Evolutionary conservation across 2,329 filamentous ascomycete genomes (phyloP).

Genomic region (Verticillium dahliae): DNA sequence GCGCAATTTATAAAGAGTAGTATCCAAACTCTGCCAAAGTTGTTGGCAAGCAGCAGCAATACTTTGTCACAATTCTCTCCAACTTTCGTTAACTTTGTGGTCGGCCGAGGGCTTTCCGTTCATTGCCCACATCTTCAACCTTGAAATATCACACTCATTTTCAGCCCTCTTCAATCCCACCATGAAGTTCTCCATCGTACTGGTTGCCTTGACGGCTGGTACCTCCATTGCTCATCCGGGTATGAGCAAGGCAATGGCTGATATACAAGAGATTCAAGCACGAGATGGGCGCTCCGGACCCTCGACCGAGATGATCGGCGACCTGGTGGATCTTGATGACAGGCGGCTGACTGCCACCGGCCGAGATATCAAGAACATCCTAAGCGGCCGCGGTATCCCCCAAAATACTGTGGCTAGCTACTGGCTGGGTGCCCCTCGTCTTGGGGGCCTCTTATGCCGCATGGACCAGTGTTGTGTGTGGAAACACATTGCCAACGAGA

Average conservation of each 20-base stretch:
- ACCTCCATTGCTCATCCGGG: constrained; percentile 13
- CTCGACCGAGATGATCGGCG: constrained; percentile 24
- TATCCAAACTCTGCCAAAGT: neutral
- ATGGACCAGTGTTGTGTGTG: constrained; percentile 37
- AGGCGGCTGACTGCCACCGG: constrained; percentile 26
- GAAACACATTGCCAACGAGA: constrained; percentile 33
- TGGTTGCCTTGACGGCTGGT: constrained; percentile 3
- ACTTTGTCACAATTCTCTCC: neutral
- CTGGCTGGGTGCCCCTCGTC: constrained; percentile 11
- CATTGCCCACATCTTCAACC: neutral
- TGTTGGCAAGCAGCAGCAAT: neutral
- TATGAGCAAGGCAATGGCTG: constrained; percentile 15
- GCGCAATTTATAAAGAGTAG: neutral
- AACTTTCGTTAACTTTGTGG: neutral
- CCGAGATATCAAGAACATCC: constrained; percentile 28
- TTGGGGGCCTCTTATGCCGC: constrained; percentile 21
- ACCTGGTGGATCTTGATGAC: constrained; percentile 24
- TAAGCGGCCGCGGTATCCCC: constrained; percentile 20
- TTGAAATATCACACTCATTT: neutral
- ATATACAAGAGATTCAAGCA: constrained; percentile 10
- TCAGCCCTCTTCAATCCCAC: neutral
- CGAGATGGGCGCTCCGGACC: constrained; percentile 9
- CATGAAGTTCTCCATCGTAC: constrained; percentile 8
- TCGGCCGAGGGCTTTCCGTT: neutral
- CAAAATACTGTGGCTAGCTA: constrained; percentile 11